A percentile compares a stretch with the other conserved stretches of the same genome.
Conservation (phyloP, 2,329 filamentous ascomycete genomes). For the Ceratocystis variospora region DNA sequence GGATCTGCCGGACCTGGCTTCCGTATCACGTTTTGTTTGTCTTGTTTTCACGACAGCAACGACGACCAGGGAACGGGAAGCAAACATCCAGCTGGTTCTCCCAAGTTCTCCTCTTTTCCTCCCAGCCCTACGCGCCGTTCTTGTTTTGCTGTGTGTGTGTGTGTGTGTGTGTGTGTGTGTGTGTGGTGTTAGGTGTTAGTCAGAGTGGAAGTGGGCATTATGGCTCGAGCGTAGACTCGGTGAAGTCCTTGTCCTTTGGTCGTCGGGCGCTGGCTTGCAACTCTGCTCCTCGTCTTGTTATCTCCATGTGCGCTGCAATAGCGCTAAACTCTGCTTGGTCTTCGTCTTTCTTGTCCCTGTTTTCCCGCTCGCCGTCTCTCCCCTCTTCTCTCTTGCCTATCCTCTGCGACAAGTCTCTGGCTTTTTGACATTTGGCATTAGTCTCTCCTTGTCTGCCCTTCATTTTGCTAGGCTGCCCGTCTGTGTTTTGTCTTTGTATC, state of each 20-base stretch:
- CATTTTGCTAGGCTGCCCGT: neutral
- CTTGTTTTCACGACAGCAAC: neutral
- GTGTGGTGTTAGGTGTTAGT: too few relatives aligned
- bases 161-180: too few relatives aligned
- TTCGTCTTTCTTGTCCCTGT: too few relatives aligned
- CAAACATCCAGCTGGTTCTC: neutral
- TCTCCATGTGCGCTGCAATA: too few relatives aligned
- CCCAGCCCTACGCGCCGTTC: too few relatives aligned
- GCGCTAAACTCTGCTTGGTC: too few relatives aligned
- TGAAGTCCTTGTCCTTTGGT: neutral
- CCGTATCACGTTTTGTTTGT: neutral
- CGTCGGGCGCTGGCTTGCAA: neutral
- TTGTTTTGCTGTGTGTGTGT: neutral
- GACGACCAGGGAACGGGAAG: neutral
- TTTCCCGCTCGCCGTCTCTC: too few relatives aligned
- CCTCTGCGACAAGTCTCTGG: neutral
- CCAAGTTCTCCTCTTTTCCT: neutral
- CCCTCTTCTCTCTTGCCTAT: neutral
- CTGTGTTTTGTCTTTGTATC: slow-evolving; percentile 3
- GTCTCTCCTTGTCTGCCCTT: neutral
- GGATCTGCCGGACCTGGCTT: neutral
- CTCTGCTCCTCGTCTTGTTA: neutral
- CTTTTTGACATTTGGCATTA: neutral
- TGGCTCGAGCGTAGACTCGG: neutral
- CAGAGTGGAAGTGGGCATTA: neutral